phyloP scores from a whole-genome alignment of 2,329 filamentous ascomycete genomes.

The Colletotrichum noveboracense region DNA sequence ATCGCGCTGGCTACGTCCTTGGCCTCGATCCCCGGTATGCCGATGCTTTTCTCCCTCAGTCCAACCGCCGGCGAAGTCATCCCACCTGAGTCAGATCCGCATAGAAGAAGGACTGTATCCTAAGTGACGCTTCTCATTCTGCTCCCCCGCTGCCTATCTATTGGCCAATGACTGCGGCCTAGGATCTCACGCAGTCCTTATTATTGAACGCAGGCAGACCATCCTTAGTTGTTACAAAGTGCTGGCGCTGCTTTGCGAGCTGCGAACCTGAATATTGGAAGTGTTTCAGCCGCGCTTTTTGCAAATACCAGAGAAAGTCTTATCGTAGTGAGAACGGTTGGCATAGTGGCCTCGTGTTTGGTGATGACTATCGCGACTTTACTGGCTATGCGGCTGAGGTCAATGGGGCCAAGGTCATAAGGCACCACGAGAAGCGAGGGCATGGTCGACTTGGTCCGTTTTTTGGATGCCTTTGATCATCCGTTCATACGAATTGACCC shows the following conservation, averaged over 20 bases:
- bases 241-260: background rate
- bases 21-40: too few species aligned
- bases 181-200: background rate
- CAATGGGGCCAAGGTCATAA: too few species aligned
- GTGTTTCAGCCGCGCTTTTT: background rate
- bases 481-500: too few species aligned
- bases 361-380: background rate
- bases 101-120: background rate
- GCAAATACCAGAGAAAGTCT: background rate
- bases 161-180: background rate
- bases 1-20: too few species aligned
- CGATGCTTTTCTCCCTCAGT: too few species aligned
- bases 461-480: too few species aligned
- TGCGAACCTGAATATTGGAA: background rate
- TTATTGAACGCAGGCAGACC: background rate
- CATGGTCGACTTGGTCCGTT: too few species aligned
- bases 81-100: background rate
- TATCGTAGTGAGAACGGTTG: background rate
- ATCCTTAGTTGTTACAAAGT: background rate
- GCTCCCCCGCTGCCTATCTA: background rate
- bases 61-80: too few species aligned
- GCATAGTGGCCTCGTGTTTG: background rate
- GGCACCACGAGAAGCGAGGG: too few species aligned
- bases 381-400: too few species aligned
- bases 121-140: background rate